phyloP scores from a whole-genome alignment of 2,329 filamentous ascomycete species.

The Fusarium dlaminii region DNA sequence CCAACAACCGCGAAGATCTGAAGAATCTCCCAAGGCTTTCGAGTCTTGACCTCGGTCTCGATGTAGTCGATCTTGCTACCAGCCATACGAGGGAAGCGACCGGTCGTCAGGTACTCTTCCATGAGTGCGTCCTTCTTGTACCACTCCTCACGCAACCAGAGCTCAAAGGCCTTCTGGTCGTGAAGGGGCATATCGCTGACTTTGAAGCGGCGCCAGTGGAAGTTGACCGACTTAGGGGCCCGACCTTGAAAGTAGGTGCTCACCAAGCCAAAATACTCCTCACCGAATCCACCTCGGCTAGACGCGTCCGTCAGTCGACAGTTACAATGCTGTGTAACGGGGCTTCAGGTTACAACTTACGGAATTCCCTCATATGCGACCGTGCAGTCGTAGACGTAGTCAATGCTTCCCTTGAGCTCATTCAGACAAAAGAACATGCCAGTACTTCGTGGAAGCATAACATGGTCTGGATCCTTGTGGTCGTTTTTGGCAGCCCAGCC shows the following conservation, averaged over 20 bases:
- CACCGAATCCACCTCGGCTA: constrained; percentile 84
- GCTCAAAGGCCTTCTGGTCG: constrained; percentile 77
- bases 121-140: constrained; percentile 90
- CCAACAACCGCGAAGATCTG: constrained; percentile 64
- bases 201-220: constrained; percentile 91
- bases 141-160: constrained; percentile 89
- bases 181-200: constrained; percentile 83
- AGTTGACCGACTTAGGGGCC: constrained; percentile 93
- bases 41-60: constrained; percentile 67
- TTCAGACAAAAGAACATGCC: constrained; percentile 82
- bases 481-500: constrained; percentile 81
- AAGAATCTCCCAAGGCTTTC: constrained; percentile 63
- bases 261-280: constrained; percentile 86
- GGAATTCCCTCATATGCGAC: constrained; percentile 94
- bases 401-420: constrained; percentile 76
- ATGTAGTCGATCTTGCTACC: constrained; percentile 58
- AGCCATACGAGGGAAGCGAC: constrained; percentile 79
- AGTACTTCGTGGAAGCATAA: constrained; percentile 81
- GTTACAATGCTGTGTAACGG: constrained; percentile 5
- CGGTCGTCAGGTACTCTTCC: constrained; percentile 81
- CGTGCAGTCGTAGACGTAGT: constrained; percentile 92
- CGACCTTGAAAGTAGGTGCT: constrained; percentile 90
- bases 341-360: constrained; percentile 64
- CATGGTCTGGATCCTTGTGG: constrained; percentile 75
- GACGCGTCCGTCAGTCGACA: constrained; percentile 18